Conservation (phyloP, 2,329 filamentous ascomycete genomes). For the Mycosphaerelloides madeirae region DNA sequence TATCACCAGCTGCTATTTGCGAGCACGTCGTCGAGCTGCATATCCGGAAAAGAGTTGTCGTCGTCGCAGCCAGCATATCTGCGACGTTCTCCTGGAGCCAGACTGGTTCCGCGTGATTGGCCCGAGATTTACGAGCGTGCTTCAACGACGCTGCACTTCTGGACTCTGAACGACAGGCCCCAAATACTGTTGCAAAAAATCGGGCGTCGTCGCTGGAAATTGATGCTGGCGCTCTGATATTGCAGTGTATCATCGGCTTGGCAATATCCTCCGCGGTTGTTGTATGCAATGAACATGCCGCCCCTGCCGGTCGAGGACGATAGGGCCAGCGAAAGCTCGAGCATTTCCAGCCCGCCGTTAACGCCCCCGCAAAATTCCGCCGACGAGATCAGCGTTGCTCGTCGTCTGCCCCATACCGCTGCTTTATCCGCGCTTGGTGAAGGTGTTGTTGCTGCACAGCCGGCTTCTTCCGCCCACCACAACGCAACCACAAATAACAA, state of each 20-base stretch:
- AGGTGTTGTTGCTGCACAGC: constrained; percentile 29
- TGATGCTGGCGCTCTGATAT: neutral
- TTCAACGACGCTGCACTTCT: neutral
- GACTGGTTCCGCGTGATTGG: constrained; percentile 4
- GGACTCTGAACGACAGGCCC: neutral
- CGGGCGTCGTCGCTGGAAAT: neutral
- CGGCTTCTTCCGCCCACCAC: constrained; percentile 24
- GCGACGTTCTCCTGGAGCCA: constrained; percentile 4
- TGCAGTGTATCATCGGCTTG: neutral
- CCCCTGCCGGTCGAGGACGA: constrained; percentile 5
- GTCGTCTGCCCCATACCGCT: constrained; percentile 4
- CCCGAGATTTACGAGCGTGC: neutral
- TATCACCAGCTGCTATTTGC: neutral
- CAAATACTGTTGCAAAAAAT: neutral
- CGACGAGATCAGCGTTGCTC: constrained; percentile 5
- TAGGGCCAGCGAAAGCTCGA: constrained; percentile 6
- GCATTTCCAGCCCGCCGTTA: constrained; percentile 10
- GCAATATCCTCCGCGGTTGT: no score
- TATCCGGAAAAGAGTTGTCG: constrained; percentile 5
- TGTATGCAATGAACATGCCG: constrained; percentile 4
- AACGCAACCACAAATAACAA: constrained; percentile 19
- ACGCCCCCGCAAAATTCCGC: constrained; percentile 6
- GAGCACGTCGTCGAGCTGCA: constrained; percentile 1
- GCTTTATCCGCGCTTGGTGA: constrained; percentile 22
- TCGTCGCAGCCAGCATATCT: constrained; percentile 2